Base-by-base conservation (phyloP, 1,284 basidiomycete genomes). In the Mycosarcoma maydis region DNA sequence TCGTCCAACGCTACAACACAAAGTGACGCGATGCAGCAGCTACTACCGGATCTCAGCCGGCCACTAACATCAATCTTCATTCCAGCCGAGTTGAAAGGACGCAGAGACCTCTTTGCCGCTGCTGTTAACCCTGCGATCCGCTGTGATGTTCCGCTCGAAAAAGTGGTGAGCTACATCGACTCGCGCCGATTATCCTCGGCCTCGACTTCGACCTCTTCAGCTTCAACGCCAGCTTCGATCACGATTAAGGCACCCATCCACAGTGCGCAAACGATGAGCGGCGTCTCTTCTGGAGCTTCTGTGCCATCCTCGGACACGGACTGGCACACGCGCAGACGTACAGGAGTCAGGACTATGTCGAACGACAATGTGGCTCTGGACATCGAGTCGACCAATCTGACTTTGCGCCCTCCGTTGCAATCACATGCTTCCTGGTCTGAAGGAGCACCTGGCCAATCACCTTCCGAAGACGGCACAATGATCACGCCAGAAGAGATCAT, bases 111-210 rank as follows among this genome's bases (percentile, higher is more conserved):
- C 22, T 67, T 52, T 24, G 20, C 37, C 8, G 39, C 42, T 14
- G 9, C 9, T 17, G 39, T 67, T 16, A 44, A 61, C 34, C 24
- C 50, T 14, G 33, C 48, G 1, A 56, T 67, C 16, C 57, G 53
- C 36, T 52, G 48, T 36, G 64, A 67, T 38, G 53, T 67, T 10
- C 49, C 64, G 3, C 37, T 61, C 19, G 57, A 60, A 10, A 22
- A 23, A 30, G 56, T 67, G 17, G 29, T 45, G 13, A 47, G 20
- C 26, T 20, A 54, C 16, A 43, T 67, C 40, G 52, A 67, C 23
- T 52, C 64, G n/a, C 47, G 24, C 20, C 20, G 36, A 19, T 38
- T 42, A 22, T 41, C 38, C 11, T 56, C 59, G 11, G 37, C 55
- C 13, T 55, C 56, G 14, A 45, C 41, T 3, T 55, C 62, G 22